A percentile compares a stretch with the other conserved stretches of the same genome.
Evolutionary conservation across 805 yeast genomes (phyloP).

Genomic region (Monosporozyma aerobia): DNA sequence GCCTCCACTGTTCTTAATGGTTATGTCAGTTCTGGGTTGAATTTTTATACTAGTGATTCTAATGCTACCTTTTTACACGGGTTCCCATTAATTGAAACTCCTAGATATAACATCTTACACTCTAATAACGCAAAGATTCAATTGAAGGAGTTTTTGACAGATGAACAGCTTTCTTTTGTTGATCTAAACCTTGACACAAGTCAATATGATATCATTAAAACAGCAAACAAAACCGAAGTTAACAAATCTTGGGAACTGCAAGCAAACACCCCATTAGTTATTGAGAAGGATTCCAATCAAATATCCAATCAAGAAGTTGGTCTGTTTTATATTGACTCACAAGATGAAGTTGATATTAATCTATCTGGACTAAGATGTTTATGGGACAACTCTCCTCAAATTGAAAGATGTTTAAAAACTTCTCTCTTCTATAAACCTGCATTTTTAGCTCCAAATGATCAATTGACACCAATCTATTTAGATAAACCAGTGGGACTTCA

Average conservation of each 20-base stretch:
- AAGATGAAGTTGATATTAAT: slow-evolving; percentile 16
- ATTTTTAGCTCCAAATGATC: background rate
- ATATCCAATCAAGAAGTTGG: slow-evolving; percentile 21
- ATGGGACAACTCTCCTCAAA: slow-evolving; percentile 14
- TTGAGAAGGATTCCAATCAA: slow-evolving; percentile 2
- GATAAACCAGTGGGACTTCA: slow-evolving; percentile 33
- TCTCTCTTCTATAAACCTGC: slow-evolving; percentile 15
- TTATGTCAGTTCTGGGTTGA: slow-evolving; percentile 12
- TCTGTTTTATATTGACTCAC: slow-evolving; percentile 19
- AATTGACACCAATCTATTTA: slow-evolving; percentile 6
- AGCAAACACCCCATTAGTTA: slow-evolving; percentile 2
- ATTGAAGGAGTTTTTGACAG: background rate
- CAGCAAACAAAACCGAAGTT: slow-evolving; percentile 8
- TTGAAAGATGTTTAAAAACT: slow-evolving; percentile 24
- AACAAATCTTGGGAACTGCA: slow-evolving; percentile 13
- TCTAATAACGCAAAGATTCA: background rate
- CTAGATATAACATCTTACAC: slow-evolving; percentile 6
- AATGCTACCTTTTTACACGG: background rate
- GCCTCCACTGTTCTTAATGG: slow-evolving; percentile 5
- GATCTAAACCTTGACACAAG: slow-evolving; percentile 5
- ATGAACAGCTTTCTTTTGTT: background rate
- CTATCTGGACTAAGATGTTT: slow-evolving; percentile 23
- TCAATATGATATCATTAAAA: slow-evolving; percentile 13
- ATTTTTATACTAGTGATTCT: slow-evolving; percentile 8
- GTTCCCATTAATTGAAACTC: slow-evolving; percentile 2